Conservation (phyloP, 768 basidiomycete genomes). For the Mycena floridula region DNA sequence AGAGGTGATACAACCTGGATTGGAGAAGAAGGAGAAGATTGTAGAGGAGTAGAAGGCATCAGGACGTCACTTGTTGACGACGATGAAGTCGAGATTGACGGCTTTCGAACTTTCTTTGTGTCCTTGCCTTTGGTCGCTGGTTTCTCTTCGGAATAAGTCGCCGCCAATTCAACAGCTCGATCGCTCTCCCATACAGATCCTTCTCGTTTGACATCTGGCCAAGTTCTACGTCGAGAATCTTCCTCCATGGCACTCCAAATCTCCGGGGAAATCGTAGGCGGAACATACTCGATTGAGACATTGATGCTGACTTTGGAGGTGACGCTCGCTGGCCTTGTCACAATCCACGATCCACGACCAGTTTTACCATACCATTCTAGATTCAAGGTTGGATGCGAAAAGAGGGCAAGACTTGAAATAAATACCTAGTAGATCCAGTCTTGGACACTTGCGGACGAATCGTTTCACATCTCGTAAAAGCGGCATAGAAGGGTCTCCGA, state of each 20-base stretch:
- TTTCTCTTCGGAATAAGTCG: background rate
- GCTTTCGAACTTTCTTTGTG: background rate
- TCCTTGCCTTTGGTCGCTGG: background rate
- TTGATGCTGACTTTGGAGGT: conserved; percentile 23
- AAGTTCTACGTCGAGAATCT: background rate
- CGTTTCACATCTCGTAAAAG: conserved; percentile 29
- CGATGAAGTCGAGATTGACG: background rate
- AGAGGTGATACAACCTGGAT: too few species aligned
- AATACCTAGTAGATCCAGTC: conserved; percentile 23
- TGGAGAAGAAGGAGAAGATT: too few species aligned
- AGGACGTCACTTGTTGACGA: too few species aligned
- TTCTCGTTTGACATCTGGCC: background rate
- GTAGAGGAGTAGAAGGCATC: too few species aligned
- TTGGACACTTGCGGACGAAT: conserved; percentile 29
- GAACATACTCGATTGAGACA: conserved; percentile 24
- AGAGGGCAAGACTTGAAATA: background rate
- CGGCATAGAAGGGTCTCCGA: conserved; percentile 27
- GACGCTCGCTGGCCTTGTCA: conserved; percentile 16
- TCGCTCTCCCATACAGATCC: conserved; percentile 4
- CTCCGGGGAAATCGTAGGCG: conserved; percentile 16
- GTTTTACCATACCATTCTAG: conserved; percentile 30
- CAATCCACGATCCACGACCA: conserved; percentile 25
- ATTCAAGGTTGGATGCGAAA: background rate
- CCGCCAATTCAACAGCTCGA: conserved; percentile 5
- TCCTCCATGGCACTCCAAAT: conserved; percentile 18